A percentile compares a stretch with the other conserved stretches of the same genome.
Conservation (phyloP, 1,284 basidiomycete species). For the Termitomyces sp. region DNA sequence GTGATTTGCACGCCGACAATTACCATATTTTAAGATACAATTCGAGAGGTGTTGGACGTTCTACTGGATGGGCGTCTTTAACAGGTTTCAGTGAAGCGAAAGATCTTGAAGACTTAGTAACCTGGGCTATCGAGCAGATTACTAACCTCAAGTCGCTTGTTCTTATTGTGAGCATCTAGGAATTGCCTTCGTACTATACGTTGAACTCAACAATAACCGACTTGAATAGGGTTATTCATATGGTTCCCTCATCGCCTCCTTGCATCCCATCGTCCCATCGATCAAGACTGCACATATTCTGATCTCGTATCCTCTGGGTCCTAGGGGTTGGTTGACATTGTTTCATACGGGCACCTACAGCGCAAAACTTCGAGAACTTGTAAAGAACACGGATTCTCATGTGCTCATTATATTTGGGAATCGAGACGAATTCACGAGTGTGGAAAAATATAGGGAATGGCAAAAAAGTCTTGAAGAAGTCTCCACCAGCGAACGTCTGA, state of each 20-base stretch:
- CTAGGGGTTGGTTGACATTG: conserved; percentile 61
- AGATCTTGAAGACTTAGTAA: conserved; percentile 59
- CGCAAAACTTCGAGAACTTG: conserved; percentile 41
- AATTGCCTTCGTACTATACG: conserved; percentile 3
- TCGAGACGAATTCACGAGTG: conserved; percentile 66
- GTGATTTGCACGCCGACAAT: conserved; percentile 35
- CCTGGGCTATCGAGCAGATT: conserved; percentile 47
- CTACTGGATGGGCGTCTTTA: conserved; percentile 64
- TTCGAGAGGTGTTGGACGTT: conserved; percentile 68
- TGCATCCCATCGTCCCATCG: conserved; percentile 43
- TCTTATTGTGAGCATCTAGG: conserved; percentile 40
- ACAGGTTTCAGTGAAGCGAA: conserved; percentile 63
- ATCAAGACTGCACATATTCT: conserved; percentile 61
- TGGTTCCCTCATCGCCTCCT: conserved; percentile 67
- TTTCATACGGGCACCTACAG: conserved; percentile 57
- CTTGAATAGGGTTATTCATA: conserved; percentile 69
- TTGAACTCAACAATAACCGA: conserved; percentile 1
- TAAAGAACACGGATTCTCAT: conserved; percentile 37
- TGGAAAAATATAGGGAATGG: conserved; percentile 54
- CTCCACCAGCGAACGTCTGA: conserved; percentile 16
- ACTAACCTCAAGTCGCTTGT: conserved; percentile 41
- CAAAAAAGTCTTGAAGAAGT: conserved; percentile 30
- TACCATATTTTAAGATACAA: conserved; percentile 69
- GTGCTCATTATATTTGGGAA: conserved; percentile 68
- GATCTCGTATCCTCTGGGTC: conserved; percentile 73